Evolutionary conservation across 2,329 filamentous ascomycete genomes (phyloP).

Genomic region (Diaporthe vexans): DNA sequence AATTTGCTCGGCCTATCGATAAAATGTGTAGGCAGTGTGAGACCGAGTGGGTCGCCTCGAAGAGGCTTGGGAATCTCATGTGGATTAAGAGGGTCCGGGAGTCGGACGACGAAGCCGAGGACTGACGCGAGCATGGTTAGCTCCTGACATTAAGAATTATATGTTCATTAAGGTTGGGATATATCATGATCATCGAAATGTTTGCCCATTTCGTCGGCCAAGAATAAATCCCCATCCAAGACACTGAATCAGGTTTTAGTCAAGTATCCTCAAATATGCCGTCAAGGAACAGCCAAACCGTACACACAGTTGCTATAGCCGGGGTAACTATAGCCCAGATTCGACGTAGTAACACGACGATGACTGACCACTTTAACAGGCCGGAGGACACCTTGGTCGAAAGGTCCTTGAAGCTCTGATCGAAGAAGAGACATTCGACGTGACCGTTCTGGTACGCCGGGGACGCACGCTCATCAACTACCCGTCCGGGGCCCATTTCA

Average conservation of each 20-base stretch:
- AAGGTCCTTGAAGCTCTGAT: background rate
- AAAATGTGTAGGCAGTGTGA: background rate
- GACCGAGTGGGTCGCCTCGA: background rate
- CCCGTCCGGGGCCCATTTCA: constrained; percentile 56
- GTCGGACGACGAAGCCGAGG: background rate
- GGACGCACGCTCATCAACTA: background rate
- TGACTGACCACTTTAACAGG: background rate
- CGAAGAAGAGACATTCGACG: background rate
- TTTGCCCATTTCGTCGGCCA: background rate
- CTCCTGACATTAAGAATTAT: background rate
- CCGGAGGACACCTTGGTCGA: constrained; percentile 7
- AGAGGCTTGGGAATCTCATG: background rate
- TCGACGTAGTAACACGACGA: background rate
- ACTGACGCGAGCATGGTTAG: background rate
- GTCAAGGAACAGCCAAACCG: background rate
- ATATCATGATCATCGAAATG: background rate
- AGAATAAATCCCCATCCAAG: background rate
- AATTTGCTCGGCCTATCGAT: background rate
- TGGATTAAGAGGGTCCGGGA: background rate
- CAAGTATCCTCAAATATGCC: background rate
- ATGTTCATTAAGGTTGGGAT: background rate
- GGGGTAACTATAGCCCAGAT: background rate
- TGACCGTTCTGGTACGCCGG: background rate
- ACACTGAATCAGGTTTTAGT: background rate
- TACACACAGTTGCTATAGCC: constrained; percentile 12